A percentile compares a stretch with the other conserved stretches of the same genome.
phyloP scores from a whole-genome alignment of 495 filamentous ascomycete species.

The Trichoderma orchidacearum region DNA sequence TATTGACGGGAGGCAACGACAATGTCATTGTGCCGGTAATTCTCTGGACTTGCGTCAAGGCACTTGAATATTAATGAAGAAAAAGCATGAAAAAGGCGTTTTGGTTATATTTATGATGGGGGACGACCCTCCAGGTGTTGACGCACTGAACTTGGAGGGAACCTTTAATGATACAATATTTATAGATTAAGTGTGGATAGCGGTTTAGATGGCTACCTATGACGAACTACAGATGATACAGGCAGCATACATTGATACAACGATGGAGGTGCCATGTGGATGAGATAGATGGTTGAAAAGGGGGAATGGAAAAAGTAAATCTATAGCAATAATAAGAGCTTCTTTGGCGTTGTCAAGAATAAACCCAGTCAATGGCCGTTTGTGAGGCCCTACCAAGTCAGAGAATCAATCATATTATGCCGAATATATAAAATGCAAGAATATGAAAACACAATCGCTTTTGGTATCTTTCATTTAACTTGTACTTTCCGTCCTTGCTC shows the following conservation, averaged over 20 bases:
- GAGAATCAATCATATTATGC: too few relatives aligned
- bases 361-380: too few relatives aligned
- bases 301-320: too few relatives aligned
- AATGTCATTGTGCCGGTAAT: constrained; percentile 97
- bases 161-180: not conserved
- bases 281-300: not conserved
- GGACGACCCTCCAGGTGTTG: too few relatives aligned
- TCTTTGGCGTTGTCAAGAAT: too few relatives aligned
- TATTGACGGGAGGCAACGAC: constrained; percentile 94
- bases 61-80: constrained; percentile 46
- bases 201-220: not conserved
- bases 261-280: not conserved
- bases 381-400: too few relatives aligned
- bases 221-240: not conserved
- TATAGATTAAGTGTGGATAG: not conserved
- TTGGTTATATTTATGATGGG: not conserved
- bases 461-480: too few relatives aligned
- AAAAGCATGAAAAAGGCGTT: constrained; percentile 9
- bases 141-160: too few relatives aligned
- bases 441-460: not conserved
- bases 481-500: too few relatives aligned
- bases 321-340: too few relatives aligned
- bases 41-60: constrained; percentile 75
- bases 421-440: too few relatives aligned
- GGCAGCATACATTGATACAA: not conserved